Conservation (phyloP, 140 eudicot genomes). For the Senecio squalidus region DNA sequence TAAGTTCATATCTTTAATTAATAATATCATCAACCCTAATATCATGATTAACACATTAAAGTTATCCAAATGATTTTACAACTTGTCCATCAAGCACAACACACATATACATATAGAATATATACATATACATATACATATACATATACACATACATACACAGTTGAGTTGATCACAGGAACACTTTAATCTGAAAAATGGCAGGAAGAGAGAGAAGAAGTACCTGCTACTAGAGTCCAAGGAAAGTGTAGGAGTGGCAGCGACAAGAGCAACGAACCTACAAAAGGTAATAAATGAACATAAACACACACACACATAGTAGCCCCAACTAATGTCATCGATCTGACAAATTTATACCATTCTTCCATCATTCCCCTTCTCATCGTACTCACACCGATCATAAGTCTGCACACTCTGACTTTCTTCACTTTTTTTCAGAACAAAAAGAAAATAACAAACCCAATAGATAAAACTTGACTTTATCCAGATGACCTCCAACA, state of each 20-base stretch:
- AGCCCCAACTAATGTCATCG: background rate
- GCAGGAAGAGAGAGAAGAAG: slow-evolving; percentile 10
- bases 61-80: too few relatives aligned
- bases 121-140: too few relatives aligned
- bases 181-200: slow-evolving; percentile 11
- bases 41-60: too few relatives aligned
- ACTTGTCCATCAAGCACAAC: too few relatives aligned
- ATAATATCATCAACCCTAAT: too few relatives aligned
- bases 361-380: slow-evolving; percentile 28
- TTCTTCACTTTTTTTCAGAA: background rate
- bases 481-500: background rate
- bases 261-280: slow-evolving; percentile 51
- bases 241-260: slow-evolving; percentile 23
- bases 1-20: too few relatives aligned
- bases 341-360: slow-evolving; percentile 14
- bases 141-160: background rate
- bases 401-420: slow-evolving; percentile 17
- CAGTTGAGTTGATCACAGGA: too few relatives aligned
- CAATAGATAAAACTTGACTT: slow-evolving; percentile 10
- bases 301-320: slow-evolving; percentile 5
- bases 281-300: slow-evolving; percentile 34
- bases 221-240: slow-evolving; percentile 25
- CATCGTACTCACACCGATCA: slow-evolving; percentile 22
- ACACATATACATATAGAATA: too few relatives aligned
- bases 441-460: slow-evolving; percentile 2